Evolutionary conservation across 805 yeast species (phyloP).

Genomic region (Myxozyma kluyveri): DNA sequence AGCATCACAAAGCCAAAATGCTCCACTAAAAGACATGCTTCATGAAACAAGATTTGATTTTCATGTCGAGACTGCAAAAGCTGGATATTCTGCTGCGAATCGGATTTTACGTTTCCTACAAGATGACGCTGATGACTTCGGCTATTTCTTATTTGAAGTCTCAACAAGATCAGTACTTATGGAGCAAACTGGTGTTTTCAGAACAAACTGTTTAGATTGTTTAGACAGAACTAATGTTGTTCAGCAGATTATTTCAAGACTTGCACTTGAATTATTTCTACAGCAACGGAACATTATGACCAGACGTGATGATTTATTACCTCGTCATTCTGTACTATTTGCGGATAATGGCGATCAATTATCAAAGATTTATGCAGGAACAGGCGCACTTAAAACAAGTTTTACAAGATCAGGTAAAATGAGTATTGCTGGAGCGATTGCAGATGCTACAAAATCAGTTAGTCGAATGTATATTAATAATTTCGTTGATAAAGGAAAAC

Average conservation of each 20-base stretch:
- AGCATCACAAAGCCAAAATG: conserved; percentile 36
- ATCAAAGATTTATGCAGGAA: conserved; percentile 94
- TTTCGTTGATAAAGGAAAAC: conserved; percentile 88
- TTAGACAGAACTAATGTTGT: conserved; percentile 89
- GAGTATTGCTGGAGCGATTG: conserved; percentile 95
- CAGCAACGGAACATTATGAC: conserved; percentile 40
- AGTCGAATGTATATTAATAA: conserved; percentile 93
- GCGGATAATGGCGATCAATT: conserved; percentile 98
- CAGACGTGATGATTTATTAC: conserved; percentile 51
- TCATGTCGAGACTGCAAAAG: conserved; percentile 87
- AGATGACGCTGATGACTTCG: conserved; percentile 70
- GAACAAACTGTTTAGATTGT: conserved; percentile 94
- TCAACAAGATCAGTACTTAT: conserved; percentile 53
- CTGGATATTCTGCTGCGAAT: conserved; percentile 72
- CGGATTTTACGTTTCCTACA: conserved; percentile 62
- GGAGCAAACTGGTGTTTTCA: conserved; percentile 85
- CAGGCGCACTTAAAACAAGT: conserved; percentile 93
- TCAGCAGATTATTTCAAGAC: conserved; percentile 68
- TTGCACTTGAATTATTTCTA: conserved; percentile 52
- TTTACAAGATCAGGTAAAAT: conserved; percentile 92
- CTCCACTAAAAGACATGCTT: conserved; percentile 40
- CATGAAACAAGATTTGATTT: conserved; percentile 85
- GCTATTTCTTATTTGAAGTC: conserved; percentile 75
- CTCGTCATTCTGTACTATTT: conserved; percentile 86
- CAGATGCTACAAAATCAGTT: conserved; percentile 95